Percentiles rank a stretch among this genome's conserved stretches.
Evolutionary conservation across 768 basidiomycete genomes (phyloP).

Genomic region (Gymnopilus dilepis): DNA sequence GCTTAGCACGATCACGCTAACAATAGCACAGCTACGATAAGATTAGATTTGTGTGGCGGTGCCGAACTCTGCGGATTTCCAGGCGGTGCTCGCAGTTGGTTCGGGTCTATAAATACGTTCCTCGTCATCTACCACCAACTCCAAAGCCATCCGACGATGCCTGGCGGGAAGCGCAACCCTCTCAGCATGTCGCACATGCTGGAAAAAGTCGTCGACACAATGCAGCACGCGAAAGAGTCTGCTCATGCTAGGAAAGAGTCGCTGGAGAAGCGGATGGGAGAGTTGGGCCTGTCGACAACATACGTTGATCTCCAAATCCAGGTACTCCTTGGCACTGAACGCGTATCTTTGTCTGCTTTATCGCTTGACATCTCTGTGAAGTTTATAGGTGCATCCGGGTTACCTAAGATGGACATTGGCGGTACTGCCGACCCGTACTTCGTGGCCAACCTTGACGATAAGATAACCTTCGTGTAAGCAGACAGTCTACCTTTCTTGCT

Average conservation of each 20-base stretch:
- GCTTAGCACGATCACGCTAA: no score
- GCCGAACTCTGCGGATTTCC: neutral
- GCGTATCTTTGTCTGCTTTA: neutral
- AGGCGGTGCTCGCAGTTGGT: neutral
- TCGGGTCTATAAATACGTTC: conserved; percentile 14
- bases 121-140: conserved; percentile 4
- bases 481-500: no score
- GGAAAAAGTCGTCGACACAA: conserved; percentile 27
- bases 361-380: conserved; percentile 26
- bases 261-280: conserved; percentile 39
- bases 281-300: conserved; percentile 32
- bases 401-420: conserved; percentile 75
- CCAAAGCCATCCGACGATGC: conserved; percentile 22
- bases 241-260: conserved; percentile 35
- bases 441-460: conserved; percentile 66
- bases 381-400: conserved; percentile 73
- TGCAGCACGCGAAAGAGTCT: conserved; percentile 37
- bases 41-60: neutral
- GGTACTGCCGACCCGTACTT: conserved; percentile 74
- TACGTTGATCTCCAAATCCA: conserved; percentile 65
- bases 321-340: conserved; percentile 31
- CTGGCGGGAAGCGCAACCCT: conserved; percentile 34
- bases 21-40: neutral
- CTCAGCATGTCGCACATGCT: conserved; percentile 42
- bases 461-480: conserved; percentile 67